Evolutionary conservation across 257 asterid genomes (phyloP), one percentile per base, ranked within the genome.

Genomic region (Solanum chmielewskii): DNA sequence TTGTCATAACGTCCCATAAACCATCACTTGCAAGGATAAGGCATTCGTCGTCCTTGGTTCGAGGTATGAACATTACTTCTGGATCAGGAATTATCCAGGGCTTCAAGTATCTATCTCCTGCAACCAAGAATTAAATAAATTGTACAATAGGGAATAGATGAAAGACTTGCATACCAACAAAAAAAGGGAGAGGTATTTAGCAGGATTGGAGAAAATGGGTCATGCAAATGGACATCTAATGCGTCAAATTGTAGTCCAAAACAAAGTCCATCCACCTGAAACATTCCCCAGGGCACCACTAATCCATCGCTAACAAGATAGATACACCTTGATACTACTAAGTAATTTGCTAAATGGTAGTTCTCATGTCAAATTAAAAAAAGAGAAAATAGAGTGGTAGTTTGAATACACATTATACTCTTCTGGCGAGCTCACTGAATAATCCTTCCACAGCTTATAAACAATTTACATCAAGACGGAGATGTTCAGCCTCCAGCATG

Each of bases 11-110:
- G 68, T 95, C 98, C 99, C 99, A 95, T 41, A 96, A 90, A 25
- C 99, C 99, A 87, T 95, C 99, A 74, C 98, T 96, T 15, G 99
- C 99, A 11, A 96, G 93, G 78, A 96, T 90, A 45, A 96, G 96
- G 90, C 98, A 94, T 52, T 95, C 93, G 33, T 96, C 98, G 2
- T 96, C 98, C 90, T 88, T 96, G 2, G 93, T 64, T 83, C 98
- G 93, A 37, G 97, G 95, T n/a, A 93, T 91, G 23, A 95, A 93
- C 91, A 86, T 93, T 42, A 96, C 98, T 89, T 96, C 98, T 0
- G 99, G 99, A 83, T 96, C 92, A 9, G 99, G 98, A 84, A 95
- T 95, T 14, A 96, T 94, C 96, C 96, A 94, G 5, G 99, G 99
- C 86, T 94, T 96, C 90, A 96, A 87, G 87, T 96, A 96, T 89